Conservation (phyloP, 2,329 filamentous ascomycete species). For the Colletotrichum zoysiae region DNA sequence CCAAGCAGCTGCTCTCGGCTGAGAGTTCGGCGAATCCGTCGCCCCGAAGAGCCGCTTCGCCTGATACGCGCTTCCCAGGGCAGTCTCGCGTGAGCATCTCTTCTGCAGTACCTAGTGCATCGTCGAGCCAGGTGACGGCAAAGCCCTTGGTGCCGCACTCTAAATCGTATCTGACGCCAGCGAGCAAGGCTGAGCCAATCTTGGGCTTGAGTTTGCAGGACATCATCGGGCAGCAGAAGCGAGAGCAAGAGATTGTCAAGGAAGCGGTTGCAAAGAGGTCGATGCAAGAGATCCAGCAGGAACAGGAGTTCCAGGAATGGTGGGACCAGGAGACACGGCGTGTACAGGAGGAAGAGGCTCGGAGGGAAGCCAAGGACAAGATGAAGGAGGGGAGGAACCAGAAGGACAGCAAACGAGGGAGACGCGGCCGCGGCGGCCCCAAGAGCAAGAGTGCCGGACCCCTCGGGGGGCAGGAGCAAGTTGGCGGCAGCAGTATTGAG, state of each 20-base stretch:
- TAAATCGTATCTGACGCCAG: constrained; percentile 68
- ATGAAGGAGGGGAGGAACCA: constrained; percentile 56
- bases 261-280: constrained; percentile 90
- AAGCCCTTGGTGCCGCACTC: constrained; percentile 69
- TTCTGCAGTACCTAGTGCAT: constrained; percentile 46
- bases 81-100: constrained; percentile 60
- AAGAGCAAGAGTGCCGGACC: constrained; percentile 17
- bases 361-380: constrained; percentile 56
- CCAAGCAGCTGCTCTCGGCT: constrained; percentile 59
- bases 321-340: constrained; percentile 88
- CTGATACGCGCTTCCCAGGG: constrained; percentile 73
- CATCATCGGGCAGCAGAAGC: constrained; percentile 88
- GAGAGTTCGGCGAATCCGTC: constrained; percentile 56
- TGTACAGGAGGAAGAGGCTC: constrained; percentile 73
- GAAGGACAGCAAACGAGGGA: constrained; percentile 33
- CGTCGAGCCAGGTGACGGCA: constrained; percentile 49
- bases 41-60: constrained; percentile 66
- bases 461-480: constrained; percentile 16
- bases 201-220: constrained; percentile 84
- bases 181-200: constrained; percentile 71
- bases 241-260: constrained; percentile 83
- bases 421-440: constrained; percentile 48
- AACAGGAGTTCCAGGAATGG: constrained; percentile 97
- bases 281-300: constrained; percentile 93
- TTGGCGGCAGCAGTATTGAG: constrained; percentile 12